Base-by-base conservation (phyloP, 2,329 filamentous ascomycete genomes). In the Ophiostoma quercus region DNA sequence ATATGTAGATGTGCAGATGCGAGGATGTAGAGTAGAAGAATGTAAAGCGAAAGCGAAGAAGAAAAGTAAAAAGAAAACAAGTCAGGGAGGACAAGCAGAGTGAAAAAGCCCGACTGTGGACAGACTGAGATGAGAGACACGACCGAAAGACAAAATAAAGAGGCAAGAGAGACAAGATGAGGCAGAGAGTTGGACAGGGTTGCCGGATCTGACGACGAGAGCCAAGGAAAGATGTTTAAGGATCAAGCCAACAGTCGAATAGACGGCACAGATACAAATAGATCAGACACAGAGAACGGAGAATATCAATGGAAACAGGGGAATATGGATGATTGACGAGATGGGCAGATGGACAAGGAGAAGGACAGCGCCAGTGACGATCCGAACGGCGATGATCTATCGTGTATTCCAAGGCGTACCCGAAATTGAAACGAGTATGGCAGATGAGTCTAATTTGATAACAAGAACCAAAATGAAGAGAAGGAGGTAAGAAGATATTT, bases 81-180 rank as follows among this genome's bases (percentile, higher is more conserved):
- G 11, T 7, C 16, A 16, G n/a, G 51, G 51, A 57, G 51, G 51
- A 57, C 51, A 57, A 57, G 51, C 11, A 47, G 51, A 41, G 39
- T 57, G 8, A 57, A 57, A 57, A 57, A 57, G 2, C 51, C 51
- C 51, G 51, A 57, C 11, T 11, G 8, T 25, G 25, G 22, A 57
- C 51, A 57, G 43, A 47, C 43, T 47, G 43, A 47, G 43, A 47
- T 19, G 16, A 47, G 11, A 47, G 43, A 47, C 43, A 47, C 7
- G 16, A 47, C 16, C 7, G 43, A 57, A 57, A 25, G 51, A 25
- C 51, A 57, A 34, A 34, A 34, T 34, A 34, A 34, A 57, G 22
- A 57, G 51, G 22, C 22, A 25, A 57, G 51, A 57, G 51, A 57
- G 51, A 57, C 51, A 57, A 57, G 51, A 57, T 57, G 51, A 57